Conservation (phyloP, 83 land plant species). For the Picea mariana region DNA sequence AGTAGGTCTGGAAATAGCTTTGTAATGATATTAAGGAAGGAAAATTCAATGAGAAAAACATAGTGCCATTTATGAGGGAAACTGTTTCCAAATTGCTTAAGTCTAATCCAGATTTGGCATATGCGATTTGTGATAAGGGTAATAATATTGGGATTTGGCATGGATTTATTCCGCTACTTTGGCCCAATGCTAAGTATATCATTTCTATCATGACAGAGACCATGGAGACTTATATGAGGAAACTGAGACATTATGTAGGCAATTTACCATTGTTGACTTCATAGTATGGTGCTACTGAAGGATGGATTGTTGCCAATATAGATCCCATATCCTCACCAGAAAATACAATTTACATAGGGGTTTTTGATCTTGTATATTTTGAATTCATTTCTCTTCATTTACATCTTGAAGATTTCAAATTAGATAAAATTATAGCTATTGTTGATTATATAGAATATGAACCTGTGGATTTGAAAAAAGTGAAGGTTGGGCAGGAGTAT, state of each 20-base stretch:
- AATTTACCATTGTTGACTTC: slow-evolving; percentile 37
- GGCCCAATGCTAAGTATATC: slow-evolving; percentile 62
- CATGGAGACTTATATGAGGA: too few relatives aligned
- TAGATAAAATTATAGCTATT: slow-evolving; percentile 15
- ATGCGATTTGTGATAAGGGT: slow-evolving; percentile 39
- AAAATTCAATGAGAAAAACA: slow-evolving; percentile 32
- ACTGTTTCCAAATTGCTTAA: slow-evolving; percentile 47
- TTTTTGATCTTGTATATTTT: slow-evolving; percentile 59
- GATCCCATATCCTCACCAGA: slow-evolving; percentile 54
- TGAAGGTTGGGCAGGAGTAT: slow-evolving; percentile 58
- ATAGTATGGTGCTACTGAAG: slow-evolving; percentile 68
- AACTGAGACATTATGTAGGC: too few relatives aligned
- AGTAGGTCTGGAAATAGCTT: too few relatives aligned
- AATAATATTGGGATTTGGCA: slow-evolving; percentile 42
- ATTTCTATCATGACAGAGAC: too few relatives aligned
- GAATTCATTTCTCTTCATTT: slow-evolving; percentile 63
- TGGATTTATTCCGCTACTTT: slow-evolving; percentile 59
- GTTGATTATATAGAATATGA: slow-evolving; percentile 42
- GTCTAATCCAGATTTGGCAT: slow-evolving; percentile 54
- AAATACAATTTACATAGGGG: slow-evolving; percentile 38
- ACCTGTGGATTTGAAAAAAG: slow-evolving; percentile 43
- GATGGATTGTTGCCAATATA: slow-evolving; percentile 61
- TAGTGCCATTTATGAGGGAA: slow-evolving; percentile 37
- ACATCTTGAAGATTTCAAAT: neutral
- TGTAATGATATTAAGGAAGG: too few relatives aligned